These are phyloP conservation scores for Macrolepiota albuminosa DNA, from an alignment of 768 basidiomycete genomes.

Conservation along the genomic window DNA sequence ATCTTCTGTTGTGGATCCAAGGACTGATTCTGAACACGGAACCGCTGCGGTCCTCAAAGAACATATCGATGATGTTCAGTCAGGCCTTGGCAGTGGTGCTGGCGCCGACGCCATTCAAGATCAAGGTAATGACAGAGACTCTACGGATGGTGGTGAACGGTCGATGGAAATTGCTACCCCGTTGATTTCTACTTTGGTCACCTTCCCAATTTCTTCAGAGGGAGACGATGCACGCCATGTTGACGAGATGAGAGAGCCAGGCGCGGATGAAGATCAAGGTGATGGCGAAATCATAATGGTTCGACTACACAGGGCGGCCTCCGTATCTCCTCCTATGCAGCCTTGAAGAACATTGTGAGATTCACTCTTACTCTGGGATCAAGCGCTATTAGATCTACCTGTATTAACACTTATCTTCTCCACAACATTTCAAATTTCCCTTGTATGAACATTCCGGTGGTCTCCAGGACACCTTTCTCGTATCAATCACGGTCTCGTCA, in stretches of 20 bases:
- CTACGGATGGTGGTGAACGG: conserved; percentile 14
- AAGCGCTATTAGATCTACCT: not conserved
- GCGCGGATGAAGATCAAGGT: not conserved
- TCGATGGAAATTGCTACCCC: conserved; percentile 18
- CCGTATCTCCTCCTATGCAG: not conserved
- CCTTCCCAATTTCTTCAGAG: not conserved
- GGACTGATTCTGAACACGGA: not conserved
- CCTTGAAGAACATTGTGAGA: not conserved
- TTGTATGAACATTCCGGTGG: not conserved
- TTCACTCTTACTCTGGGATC: not conserved
- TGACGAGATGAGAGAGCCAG: not conserved
- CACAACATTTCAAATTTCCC: not conserved
- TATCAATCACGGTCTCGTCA: not conserved
- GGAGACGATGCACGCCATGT: not conserved
- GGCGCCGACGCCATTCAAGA: not conserved
- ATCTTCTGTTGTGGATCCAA: not conserved
- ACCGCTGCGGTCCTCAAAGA: not conserved
- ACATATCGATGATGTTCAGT: not conserved
- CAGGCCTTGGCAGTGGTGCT: too few species aligned
- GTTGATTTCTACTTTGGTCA: conserved; percentile 2
- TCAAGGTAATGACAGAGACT: not conserved
- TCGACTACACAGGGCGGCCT: not conserved
- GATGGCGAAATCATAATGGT: conserved; percentile 9
- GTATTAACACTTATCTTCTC: not conserved
- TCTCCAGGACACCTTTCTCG: not conserved